phyloP scores from a whole-genome alignment of 2,329 filamentous ascomycete species.

The Colletotrichum euphorbiae region DNA sequence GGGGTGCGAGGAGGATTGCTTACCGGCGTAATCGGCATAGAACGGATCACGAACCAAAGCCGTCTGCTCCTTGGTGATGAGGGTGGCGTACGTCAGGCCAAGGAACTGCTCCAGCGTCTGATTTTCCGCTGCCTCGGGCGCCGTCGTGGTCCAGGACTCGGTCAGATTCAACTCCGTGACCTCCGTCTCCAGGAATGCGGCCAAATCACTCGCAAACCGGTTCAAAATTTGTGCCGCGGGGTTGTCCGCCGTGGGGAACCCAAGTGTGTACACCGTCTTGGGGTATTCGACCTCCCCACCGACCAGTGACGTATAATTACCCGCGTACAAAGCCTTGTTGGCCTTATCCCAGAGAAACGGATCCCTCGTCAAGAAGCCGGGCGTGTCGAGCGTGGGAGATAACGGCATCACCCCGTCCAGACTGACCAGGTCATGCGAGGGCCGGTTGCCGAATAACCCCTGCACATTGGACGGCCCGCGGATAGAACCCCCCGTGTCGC shows the following conservation, averaged over 20 bases:
- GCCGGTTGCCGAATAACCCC: slow-evolving; percentile 59
- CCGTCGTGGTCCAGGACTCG: slow-evolving; percentile 44
- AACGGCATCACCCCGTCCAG: slow-evolving; percentile 58
- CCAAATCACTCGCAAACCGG: slow-evolving; percentile 46
- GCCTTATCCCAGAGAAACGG: slow-evolving; percentile 49
- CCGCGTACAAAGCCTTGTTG: slow-evolving; percentile 47
- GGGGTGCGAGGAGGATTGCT: not conserved
- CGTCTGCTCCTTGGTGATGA: slow-evolving; percentile 54
- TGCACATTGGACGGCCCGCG: slow-evolving; percentile 57
- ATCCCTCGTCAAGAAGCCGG: slow-evolving; percentile 56
- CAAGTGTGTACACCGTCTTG: slow-evolving; percentile 47
- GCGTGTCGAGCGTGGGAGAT: slow-evolving; percentile 55
- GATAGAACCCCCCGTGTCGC: slow-evolving; percentile 59
- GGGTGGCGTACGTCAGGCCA: slow-evolving; percentile 49
- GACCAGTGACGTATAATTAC: slow-evolving; percentile 48
- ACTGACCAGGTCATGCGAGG: slow-evolving; percentile 53
- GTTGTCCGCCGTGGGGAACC: slow-evolving; percentile 42
- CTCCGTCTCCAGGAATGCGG: slow-evolving; percentile 44
- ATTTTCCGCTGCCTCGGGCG: slow-evolving; percentile 40
- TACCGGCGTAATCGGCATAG: slow-evolving; percentile 53
- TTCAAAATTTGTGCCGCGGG: slow-evolving; percentile 43
- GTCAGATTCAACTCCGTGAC: slow-evolving; percentile 42
- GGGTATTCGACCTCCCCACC: slow-evolving; percentile 26
- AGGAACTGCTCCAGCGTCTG: slow-evolving; percentile 44
- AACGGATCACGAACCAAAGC: slow-evolving; percentile 53